These are phyloP conservation scores for Debaryomycetaceae sp. DNA, from an alignment of 1,139 yeast genomes.

Conservation along the genomic window DNA sequence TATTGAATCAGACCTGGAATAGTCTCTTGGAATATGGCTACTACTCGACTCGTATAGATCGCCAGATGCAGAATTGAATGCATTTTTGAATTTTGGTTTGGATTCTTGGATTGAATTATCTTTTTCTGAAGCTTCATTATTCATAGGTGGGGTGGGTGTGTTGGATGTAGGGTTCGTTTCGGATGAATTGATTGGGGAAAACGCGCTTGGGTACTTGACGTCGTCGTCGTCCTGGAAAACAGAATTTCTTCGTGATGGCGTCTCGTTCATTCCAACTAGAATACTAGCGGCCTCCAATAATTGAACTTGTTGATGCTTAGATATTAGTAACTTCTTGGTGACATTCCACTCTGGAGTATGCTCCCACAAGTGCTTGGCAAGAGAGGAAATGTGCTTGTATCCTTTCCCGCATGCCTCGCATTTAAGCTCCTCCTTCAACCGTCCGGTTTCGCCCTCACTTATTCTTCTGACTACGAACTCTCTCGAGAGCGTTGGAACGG, in stretches of 20 bases:
- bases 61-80: conserved; percentile 2
- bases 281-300: conserved; percentile 85
- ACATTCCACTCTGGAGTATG: conserved; percentile 93
- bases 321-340: conserved; percentile 71
- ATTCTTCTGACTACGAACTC: conserved; percentile 79
- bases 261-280: conserved; percentile 75
- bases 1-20: conserved; percentile 10
- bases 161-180: conserved; percentile 9
- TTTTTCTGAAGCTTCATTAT: conserved; percentile 2
- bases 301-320: conserved; percentile 92
- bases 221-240: conserved; percentile 10
- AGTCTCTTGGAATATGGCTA: conserved; percentile 1
- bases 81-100: conserved; percentile 6
- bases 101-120: neutral
- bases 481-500: conserved; percentile 55
- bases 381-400: conserved; percentile 77
- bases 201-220: conserved; percentile 9
- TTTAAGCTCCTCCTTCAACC: conserved; percentile 76
- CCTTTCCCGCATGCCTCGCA: conserved; percentile 93
- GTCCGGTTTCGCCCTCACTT: conserved; percentile 82
- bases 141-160: conserved; percentile 8
- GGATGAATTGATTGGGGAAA: conserved; percentile 9
- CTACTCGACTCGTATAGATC: conserved; percentile 3
- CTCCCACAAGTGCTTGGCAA: conserved; percentile 71
- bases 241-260: conserved; percentile 13